Percentiles rank a stretch among this genome's conserved stretches.
Evolutionary conservation across 169 alveolate genomes (phyloP).

Genomic region (Miamiensis avidus): DNA sequence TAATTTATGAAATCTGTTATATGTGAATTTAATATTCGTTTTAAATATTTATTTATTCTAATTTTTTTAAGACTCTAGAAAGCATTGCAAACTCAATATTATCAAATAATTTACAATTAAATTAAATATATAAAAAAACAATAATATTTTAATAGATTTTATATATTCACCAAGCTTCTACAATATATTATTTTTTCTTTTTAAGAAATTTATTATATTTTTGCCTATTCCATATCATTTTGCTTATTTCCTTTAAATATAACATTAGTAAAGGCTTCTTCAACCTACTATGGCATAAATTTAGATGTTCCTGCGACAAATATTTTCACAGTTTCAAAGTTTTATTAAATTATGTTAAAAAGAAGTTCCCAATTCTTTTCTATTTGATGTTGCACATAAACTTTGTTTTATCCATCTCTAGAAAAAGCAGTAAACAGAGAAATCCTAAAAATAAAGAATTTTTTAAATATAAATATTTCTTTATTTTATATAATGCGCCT

Average conservation of each 20-base stretch:
- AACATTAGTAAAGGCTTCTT: constrained; percentile 11
- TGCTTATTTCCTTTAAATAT: constrained; percentile 1
- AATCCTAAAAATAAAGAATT: background rate
- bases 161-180: constrained; percentile 33
- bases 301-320: constrained; percentile 56
- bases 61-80: too few species aligned
- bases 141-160: too few species aligned
- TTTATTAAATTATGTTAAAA: background rate
- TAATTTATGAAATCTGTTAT: too few species aligned
- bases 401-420: constrained; percentile 46
- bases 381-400: constrained; percentile 61
- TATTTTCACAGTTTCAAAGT: constrained; percentile 34
- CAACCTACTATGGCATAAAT: constrained; percentile 23
- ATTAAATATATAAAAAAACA: too few species aligned
- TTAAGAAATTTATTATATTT: constrained; percentile 2
- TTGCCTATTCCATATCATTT: constrained; percentile 13
- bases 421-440: constrained; percentile 52
- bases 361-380: constrained; percentile 4
- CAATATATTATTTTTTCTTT: constrained; percentile 22
- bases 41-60: too few species aligned
- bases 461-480: background rate
- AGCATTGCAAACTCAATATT: too few species aligned
- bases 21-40: too few species aligned
- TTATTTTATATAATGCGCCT: background rate
- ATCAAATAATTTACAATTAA: too few species aligned